phyloP scores from a whole-genome alignment of 2,329 filamentous ascomycete genomes.

The Sclerotiophoma versabilis region DNA sequence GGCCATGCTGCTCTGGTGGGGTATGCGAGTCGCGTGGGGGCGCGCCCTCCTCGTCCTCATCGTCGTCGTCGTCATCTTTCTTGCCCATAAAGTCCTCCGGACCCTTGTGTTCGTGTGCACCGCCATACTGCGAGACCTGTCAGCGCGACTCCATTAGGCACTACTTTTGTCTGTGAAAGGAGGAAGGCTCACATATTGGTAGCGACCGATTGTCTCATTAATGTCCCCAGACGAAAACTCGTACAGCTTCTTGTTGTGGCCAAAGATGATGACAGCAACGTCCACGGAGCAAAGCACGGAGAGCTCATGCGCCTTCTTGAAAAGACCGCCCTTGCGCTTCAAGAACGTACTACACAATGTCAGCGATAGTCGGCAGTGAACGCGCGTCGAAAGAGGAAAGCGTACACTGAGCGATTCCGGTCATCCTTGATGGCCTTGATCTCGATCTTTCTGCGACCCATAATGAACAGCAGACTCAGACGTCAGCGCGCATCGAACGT shows the following conservation, averaged over 20 bases:
- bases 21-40: slow-evolving; percentile 72
- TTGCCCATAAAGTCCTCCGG: slow-evolving; percentile 89
- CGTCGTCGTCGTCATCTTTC: slow-evolving; percentile 77
- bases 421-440: slow-evolving; percentile 99
- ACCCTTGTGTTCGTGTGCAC: slow-evolving; percentile 94
- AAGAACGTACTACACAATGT: slow-evolving; percentile 79
- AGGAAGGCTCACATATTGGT: slow-evolving; percentile 79
- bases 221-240: slow-evolving; percentile 96
- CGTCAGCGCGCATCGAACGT: slow-evolving; percentile 40
- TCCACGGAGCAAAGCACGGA: slow-evolving; percentile 98
- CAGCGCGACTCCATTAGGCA: slow-evolving; percentile 36
- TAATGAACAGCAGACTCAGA: slow-evolving; percentile 52
- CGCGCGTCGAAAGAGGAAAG: slow-evolving; percentile 28
- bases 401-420: slow-evolving; percentile 95
- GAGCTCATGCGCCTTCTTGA: slow-evolving; percentile 99
- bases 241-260: slow-evolving; percentile 98
- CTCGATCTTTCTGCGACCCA: slow-evolving; percentile 99
- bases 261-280: slow-evolving; percentile 98
- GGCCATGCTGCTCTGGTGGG: slow-evolving; percentile 65
- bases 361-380: slow-evolving; percentile 29
- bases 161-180: slow-evolving; percentile 4
- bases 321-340: slow-evolving; percentile 97
- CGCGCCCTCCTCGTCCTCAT: slow-evolving; percentile 75
- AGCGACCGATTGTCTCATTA: slow-evolving; percentile 84
- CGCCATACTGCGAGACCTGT: slow-evolving; percentile 73